Evolutionary conservation across 768 basidiomycete species (phyloP).

Genomic region (Mycena epipterygia): DNA sequence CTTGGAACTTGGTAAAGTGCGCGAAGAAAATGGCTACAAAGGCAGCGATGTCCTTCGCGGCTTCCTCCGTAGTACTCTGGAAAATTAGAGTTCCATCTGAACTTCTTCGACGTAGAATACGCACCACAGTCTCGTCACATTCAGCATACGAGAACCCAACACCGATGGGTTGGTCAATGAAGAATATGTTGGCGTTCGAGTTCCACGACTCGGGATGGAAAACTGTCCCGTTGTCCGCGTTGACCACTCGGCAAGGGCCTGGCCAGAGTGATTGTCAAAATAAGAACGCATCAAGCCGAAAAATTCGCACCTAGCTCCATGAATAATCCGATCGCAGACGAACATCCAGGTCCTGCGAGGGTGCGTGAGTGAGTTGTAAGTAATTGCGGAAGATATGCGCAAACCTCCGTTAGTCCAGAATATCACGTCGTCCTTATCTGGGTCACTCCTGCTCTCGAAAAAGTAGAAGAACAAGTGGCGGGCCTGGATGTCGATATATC

Average conservation of each 20-base stretch:
- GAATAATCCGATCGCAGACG: constrained; percentile 7
- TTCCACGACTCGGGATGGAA: constrained; percentile 65
- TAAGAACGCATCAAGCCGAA: background rate
- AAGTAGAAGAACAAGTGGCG: constrained; percentile 69
- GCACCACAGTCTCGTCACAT: constrained; percentile 39
- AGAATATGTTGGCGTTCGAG: too few species aligned
- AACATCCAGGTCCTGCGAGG: constrained; percentile 14
- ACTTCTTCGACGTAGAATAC: background rate
- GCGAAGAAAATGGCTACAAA: constrained; percentile 71
- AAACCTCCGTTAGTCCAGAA: constrained; percentile 66
- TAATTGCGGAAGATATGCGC: background rate
- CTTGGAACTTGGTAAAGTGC: constrained; percentile 63
- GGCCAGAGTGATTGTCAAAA: constrained; percentile 23
- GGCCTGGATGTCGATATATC: constrained; percentile 63
- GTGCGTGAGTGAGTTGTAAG: background rate
- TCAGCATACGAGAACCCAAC: constrained; percentile 62
- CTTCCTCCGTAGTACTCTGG: too few species aligned
- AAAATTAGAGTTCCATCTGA: background rate
- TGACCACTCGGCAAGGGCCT: too few species aligned
- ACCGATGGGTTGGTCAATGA: too few species aligned
- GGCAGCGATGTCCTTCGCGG: constrained; percentile 67
- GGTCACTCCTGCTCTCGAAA: too few species aligned
- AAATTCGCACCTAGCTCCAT: constrained; percentile 13
- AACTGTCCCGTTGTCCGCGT: constrained; percentile 51
- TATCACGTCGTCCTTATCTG: too few species aligned